phyloP scores from a whole-genome alignment of 176 grass and related monocot genomes.

The Eleusine coracana region DNA sequence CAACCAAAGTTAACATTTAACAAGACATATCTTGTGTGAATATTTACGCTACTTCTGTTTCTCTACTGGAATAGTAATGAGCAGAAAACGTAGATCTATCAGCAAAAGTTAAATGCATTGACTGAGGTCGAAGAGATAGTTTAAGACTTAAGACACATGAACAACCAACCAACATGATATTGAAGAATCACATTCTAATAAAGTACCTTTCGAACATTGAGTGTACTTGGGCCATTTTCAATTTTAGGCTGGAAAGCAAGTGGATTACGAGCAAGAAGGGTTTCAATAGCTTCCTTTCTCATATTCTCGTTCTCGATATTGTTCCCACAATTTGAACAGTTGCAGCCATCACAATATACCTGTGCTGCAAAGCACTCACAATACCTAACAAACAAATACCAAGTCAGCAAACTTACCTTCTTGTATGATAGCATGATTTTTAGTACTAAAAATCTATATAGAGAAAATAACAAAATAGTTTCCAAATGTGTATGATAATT shows the following conservation, averaged over 20 bases:
- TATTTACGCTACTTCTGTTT: conserved; percentile 12
- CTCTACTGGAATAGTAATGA: conserved; percentile 2
- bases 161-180: conserved; percentile 3
- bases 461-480: conserved; percentile 23
- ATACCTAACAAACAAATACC: conserved; percentile 53
- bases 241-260: conserved; percentile 81
- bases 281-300: conserved; percentile 56
- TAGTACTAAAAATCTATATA: conserved; percentile 7
- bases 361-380: conserved; percentile 75
- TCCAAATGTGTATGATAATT: conserved; percentile 4
- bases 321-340: conserved; percentile 67
- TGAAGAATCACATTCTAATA: conserved; percentile 17
- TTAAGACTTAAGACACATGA: background rate
- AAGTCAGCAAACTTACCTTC: conserved; percentile 28
- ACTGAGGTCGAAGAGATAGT: conserved; percentile 1
- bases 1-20: conserved; percentile 10
- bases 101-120: conserved; percentile 5
- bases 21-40: background rate
- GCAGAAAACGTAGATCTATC: background rate
- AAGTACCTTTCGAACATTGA: conserved; percentile 49
- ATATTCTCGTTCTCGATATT: conserved; percentile 56
- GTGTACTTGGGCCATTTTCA: conserved; percentile 52
- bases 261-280: conserved; percentile 61
- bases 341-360: conserved; percentile 76
- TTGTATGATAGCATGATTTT: conserved; percentile 3